Evolutionary conservation across 164 flowering plant genomes (phyloP).

Genomic region (Sedum album): DNA sequence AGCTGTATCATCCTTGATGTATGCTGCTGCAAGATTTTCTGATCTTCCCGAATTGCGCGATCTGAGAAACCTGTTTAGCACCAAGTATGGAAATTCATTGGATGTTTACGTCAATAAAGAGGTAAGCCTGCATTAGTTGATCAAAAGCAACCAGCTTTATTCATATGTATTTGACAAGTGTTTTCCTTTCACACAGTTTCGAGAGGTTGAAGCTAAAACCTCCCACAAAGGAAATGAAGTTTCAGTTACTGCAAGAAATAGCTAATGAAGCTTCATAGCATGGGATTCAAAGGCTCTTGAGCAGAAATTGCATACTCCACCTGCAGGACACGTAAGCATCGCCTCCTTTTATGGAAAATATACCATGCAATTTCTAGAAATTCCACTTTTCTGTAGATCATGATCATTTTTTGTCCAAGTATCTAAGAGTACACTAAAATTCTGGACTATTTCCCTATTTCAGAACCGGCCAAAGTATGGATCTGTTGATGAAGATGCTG

Average conservation of each 20-base stretch:
- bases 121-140: constrained; percentile 16
- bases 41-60: constrained; percentile 48
- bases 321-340: constrained; percentile 27
- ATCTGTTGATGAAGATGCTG: not conserved
- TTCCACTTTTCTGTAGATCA: not conserved
- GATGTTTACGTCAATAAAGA: constrained; percentile 27
- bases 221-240: constrained; percentile 49
- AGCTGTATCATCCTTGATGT: constrained; percentile 35
- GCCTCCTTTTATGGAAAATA: not conserved
- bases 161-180: not conserved
- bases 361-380: not conserved
- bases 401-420: not conserved
- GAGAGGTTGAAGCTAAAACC: constrained; percentile 30
- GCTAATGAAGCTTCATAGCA: constrained; percentile 42
- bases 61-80: constrained; percentile 26
- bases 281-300: constrained; percentile 58
- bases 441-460: too few relatives aligned
- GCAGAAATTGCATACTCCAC: constrained; percentile 29
- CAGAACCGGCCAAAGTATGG: not conserved
- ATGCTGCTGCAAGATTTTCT: constrained; percentile 50
- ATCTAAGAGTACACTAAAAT: not conserved
- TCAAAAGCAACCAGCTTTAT: not conserved
- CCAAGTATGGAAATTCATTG: constrained; percentile 28
- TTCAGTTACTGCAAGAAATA: constrained; percentile 46
- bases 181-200: constrained; percentile 22